A percentile compares a stretch with the other conserved stretches of the same genome.
phyloP scores from a whole-genome alignment of 2,329 filamentous ascomycete species.

The Pseudogymnoascus sp. region DNA sequence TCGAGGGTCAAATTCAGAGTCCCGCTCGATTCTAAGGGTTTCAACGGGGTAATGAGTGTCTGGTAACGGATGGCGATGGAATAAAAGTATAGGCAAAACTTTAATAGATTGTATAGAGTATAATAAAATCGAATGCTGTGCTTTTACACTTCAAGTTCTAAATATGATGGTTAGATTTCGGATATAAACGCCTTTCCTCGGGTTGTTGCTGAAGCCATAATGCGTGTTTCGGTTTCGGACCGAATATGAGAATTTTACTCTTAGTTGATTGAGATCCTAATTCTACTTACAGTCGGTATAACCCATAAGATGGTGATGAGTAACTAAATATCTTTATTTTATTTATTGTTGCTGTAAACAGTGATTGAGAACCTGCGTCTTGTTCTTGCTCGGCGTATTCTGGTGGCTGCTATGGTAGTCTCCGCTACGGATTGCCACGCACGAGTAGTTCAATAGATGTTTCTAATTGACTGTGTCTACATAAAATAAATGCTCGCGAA shows the following conservation, averaged over 20 bases:
- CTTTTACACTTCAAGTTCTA: neutral
- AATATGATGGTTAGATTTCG: neutral
- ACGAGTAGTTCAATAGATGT: neutral
- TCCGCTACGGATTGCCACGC: neutral
- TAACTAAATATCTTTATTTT: neutral
- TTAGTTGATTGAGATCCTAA: neutral
- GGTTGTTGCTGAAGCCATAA: too few relatives aligned
- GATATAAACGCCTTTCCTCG: neutral
- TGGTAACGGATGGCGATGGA: neutral
- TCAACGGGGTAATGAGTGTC: neutral
- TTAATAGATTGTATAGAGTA: neutral
- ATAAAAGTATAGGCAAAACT: neutral
- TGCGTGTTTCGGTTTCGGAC: neutral
- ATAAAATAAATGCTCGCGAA: slow-evolving; percentile 2
- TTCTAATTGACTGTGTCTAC: neutral
- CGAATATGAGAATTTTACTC: neutral
- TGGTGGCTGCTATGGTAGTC: neutral
- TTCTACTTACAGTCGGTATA: neutral
- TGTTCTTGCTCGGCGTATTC: neutral
- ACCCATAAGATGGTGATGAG: neutral
- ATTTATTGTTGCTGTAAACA: neutral
- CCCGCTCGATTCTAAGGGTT: neutral
- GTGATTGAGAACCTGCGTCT: neutral
- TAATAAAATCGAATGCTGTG: neutral
- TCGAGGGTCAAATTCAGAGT: neutral